These are phyloP conservation scores for Anisodus acutangulus DNA, from an alignment of 257 asterid species.

Conservation along the genomic window DNA sequence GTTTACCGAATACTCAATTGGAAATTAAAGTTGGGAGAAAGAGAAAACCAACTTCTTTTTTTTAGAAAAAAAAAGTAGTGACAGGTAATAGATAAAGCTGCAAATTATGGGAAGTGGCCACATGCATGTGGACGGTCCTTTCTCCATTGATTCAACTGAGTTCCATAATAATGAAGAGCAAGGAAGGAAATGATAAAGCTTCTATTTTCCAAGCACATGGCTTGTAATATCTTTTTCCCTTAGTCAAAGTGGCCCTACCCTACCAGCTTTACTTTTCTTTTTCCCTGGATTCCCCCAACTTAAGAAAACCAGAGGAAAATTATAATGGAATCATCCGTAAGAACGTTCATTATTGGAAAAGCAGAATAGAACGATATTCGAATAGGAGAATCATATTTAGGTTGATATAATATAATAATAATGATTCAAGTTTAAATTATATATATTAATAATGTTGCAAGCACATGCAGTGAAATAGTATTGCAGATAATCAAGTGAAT, in stretches of 20 bases:
- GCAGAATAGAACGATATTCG: background rate
- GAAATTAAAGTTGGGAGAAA: background rate
- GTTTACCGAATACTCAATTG: background rate
- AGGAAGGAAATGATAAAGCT: constrained; percentile 31
- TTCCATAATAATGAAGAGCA: background rate
- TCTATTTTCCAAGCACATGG: constrained; percentile 28
- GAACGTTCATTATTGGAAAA: background rate
- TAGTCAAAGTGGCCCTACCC: background rate
- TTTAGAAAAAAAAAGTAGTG: background rate
- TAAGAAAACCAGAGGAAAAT: background rate
- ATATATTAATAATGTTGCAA: background rate
- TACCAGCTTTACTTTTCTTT: constrained; percentile 19
- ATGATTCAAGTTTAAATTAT: background rate
- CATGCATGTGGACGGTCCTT: constrained; percentile 30
- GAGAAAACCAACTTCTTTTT: background rate
- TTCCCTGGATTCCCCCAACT: background rate
- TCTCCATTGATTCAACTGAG: constrained; percentile 15
- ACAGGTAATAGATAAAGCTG: constrained; percentile 28
- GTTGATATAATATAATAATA: background rate
- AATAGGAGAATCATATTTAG: constrained; percentile 3
- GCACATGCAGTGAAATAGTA: background rate
- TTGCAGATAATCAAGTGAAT: background rate
- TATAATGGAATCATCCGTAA: background rate
- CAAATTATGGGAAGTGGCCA: background rate
- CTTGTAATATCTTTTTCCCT: background rate